Base-by-base conservation (phyloP, 192 early-diverging fungal species). In the Coemansia sp. region DNA sequence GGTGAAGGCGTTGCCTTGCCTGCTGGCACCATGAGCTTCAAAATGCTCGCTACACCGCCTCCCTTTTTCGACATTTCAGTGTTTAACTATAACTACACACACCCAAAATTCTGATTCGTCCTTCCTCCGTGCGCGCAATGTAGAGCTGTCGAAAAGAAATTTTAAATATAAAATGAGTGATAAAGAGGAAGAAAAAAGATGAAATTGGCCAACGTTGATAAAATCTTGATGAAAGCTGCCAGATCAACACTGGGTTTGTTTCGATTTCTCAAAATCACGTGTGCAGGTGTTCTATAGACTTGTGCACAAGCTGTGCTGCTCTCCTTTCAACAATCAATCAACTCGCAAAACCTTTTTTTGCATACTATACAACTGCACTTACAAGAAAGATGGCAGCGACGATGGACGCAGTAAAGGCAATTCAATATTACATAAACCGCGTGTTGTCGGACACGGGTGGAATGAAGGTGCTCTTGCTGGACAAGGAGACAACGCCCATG, bases 401-500 rank as follows among this genome's bases (percentile, higher is more conserved):
- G 29, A 92, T 94, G 92, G 90, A 94, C 63, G 69, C 88, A 29
- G 79, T 94, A 27, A 91, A 91, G 64, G 86, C 87, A 11, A 78
- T 87, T 11, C 91, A 98, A 84, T 85, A 84, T 67, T 99, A 99
- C 82, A 85, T 93, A 47, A 87, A 88, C 65, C 96, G 95, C 75
- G 96, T 99, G 88, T 83, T 94, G 55, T 62, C 78, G 27, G 94
- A 97, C 47, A 91, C 92, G 20, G 72, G 86, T 50, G 96, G 96
- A n/a, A 98, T 99, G 95, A 99, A 99, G 74, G 94, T 98, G 41
- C 83, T 99, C 17, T 82, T 98, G 34, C 83, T 99, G 34, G 97
- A 99, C 76, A 71, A 75, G 25, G 92, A 97, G 61, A 99, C 97
- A 88, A 98, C 96, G 8, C 87, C 94, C 20, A 94, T 97, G 64